These are phyloP conservation scores for Achaetomiella virescens DNA, from an alignment of 495 filamentous ascomycete species.

Conservation along the genomic window DNA sequence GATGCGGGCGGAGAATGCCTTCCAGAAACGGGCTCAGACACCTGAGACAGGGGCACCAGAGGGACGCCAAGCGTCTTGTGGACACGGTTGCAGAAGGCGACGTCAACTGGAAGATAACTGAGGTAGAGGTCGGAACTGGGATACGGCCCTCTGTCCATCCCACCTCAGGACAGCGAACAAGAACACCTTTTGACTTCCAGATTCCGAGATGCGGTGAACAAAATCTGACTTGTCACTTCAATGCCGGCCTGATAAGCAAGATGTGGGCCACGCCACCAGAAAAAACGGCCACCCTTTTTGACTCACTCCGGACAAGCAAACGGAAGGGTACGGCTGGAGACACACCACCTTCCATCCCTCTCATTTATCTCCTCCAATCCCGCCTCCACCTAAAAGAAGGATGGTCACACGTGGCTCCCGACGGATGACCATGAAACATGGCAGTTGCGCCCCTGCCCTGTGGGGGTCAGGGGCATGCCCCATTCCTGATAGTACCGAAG, in stretches of 20 bases:
- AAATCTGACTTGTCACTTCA: not conserved
- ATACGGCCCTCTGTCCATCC: no score
- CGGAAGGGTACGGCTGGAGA: not conserved
- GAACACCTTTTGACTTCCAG: no score
- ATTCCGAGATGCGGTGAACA: not conserved
- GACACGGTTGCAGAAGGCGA: not conserved
- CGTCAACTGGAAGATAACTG: no score
- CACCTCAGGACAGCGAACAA: no score
- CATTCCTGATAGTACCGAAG: conserved; percentile 7
- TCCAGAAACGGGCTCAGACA: conserved; percentile 8
- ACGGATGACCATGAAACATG: conserved; percentile 7
- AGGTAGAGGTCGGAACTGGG: no score
- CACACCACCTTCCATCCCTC: not conserved
- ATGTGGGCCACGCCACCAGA: not conserved
- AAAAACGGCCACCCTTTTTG: not conserved
- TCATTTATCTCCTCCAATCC: not conserved
- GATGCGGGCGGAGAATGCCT: not conserved
- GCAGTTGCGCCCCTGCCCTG: not conserved
- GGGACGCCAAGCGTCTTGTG: not conserved
- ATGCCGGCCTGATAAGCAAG: not conserved
- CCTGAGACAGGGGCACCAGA: not conserved
- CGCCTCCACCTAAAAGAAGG: not conserved
- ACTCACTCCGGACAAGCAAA: not conserved
- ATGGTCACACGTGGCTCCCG: conserved; percentile 12
- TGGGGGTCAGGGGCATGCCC: conserved; percentile 10